phyloP scores from a whole-genome alignment of 2,329 filamentous ascomycete genomes.

The Venturia carpophila region DNA sequence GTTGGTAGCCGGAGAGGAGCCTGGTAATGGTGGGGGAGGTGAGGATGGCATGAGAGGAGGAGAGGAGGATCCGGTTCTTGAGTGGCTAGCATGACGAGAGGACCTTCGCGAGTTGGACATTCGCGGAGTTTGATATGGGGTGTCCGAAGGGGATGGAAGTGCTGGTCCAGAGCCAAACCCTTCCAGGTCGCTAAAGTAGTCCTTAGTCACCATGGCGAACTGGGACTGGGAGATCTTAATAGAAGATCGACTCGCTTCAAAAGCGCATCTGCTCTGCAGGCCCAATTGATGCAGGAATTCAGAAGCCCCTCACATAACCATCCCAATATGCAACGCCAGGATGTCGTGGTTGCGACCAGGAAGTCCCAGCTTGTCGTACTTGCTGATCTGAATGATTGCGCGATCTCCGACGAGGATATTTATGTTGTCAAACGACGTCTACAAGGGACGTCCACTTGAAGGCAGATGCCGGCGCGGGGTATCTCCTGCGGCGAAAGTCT shows the following conservation, averaged over 20 bases:
- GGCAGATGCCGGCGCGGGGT: neutral
- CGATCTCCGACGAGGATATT: slow-evolving; percentile 7
- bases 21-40: slow-evolving; percentile 39
- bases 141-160: slow-evolving; percentile 63
- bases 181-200: slow-evolving; percentile 42
- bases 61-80: slow-evolving; percentile 36
- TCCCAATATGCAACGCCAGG: neutral
- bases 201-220: slow-evolving; percentile 24
- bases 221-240: neutral
- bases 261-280: slow-evolving; percentile 1
- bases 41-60: slow-evolving; percentile 59
- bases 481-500: neutral
- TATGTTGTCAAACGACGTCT: slow-evolving; percentile 7
- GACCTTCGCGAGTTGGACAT: slow-evolving; percentile 50
- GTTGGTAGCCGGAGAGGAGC: slow-evolving; percentile 14
- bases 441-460: neutral
- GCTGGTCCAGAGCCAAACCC: slow-evolving; percentile 38
- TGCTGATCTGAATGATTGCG: neutral
- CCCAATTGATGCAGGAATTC: neutral
- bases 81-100: slow-evolving; percentile 50
- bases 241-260: neutral
- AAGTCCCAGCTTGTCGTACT: slow-evolving; percentile 5
- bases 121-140: slow-evolving; percentile 59
- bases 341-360: neutral
- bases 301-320: neutral